phyloP scores from a whole-genome alignment of 1,284 basidiomycete genomes.

The Ustilago hordei region DNA sequence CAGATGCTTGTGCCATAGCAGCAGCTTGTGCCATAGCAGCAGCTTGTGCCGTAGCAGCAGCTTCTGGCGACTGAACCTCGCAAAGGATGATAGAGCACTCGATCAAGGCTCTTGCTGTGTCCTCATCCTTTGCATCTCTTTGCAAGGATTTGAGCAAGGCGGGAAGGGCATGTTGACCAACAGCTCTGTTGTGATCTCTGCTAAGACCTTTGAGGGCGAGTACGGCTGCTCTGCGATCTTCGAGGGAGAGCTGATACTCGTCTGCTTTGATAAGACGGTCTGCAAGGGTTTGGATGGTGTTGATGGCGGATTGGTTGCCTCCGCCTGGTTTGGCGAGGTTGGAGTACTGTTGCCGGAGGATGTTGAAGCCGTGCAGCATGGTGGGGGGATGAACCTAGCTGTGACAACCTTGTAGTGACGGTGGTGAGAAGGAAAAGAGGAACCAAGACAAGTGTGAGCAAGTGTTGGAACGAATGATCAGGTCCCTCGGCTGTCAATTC shows the following conservation, averaged over 20 bases:
- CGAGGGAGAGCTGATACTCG: slow-evolving; percentile 34
- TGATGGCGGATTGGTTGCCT: slow-evolving; percentile 78
- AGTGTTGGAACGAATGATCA: neutral
- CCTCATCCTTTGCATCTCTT: slow-evolving; percentile 58
- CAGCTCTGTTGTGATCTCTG: slow-evolving; percentile 83
- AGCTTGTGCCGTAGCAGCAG: neutral
- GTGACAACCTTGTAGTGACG: neutral
- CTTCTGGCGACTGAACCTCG: slow-evolving; percentile 42
- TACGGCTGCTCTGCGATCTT: slow-evolving; percentile 90
- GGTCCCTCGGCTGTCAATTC: neutral
- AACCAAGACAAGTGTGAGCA: neutral
- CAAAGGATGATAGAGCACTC: slow-evolving; percentile 63
- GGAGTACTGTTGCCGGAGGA: slow-evolving; percentile 65
- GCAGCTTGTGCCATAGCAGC: slow-evolving; percentile 1
- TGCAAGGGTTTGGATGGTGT: slow-evolving; percentile 86
- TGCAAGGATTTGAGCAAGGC: slow-evolving; percentile 54
- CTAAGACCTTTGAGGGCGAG: slow-evolving; percentile 90
- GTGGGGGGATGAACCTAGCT: slow-evolving; percentile 6
- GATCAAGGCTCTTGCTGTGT: slow-evolving; percentile 56
- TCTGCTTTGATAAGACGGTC: slow-evolving; percentile 76
- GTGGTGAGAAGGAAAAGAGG: neutral
- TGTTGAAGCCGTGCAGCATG: slow-evolving; percentile 68
- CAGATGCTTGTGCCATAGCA: neutral
- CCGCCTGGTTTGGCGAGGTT: slow-evolving; percentile 63
- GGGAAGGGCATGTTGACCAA: slow-evolving; percentile 57